A percentile compares a stretch with the other conserved stretches of the same genome.
Conservation (phyloP, 2,329 filamentous ascomycete species). For the Claviceps spartinae region DNA sequence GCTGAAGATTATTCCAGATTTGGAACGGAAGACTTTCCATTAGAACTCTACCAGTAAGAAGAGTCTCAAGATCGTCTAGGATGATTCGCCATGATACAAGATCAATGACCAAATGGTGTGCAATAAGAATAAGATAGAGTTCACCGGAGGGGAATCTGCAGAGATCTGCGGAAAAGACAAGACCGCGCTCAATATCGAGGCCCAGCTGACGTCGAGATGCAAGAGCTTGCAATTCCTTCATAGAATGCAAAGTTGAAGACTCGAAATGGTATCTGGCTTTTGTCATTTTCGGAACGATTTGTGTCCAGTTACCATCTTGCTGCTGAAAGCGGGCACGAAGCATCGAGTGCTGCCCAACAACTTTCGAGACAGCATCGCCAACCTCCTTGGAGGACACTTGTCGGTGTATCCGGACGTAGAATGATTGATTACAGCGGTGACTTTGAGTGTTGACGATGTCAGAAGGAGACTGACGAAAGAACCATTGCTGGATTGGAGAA, state of each 20-base stretch:
- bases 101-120: conserved; percentile 27
- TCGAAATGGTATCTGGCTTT: background rate
- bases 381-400: background rate
- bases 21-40: conserved; percentile 5
- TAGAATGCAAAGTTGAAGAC: background rate
- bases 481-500: conserved; percentile 7
- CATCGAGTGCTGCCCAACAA: conserved; percentile 6
- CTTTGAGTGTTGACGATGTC: background rate
- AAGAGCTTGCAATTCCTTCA: background rate
- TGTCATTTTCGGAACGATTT: background rate
- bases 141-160: conserved; percentile 2
- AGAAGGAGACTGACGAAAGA: conserved; percentile 1
- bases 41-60: conserved; percentile 14
- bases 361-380: background rate
- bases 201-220: conserved; percentile 1
- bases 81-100: conserved; percentile 32
- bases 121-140: conserved; percentile 18
- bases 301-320: background rate
- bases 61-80: conserved; percentile 27
- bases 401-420: background rate
- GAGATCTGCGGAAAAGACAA: conserved; percentile 3
- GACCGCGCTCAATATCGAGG: background rate
- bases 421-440: conserved; percentile 2
- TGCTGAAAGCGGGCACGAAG: conserved; percentile 4
- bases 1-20: conserved; percentile 22